Conservation (phyloP, 2,329 filamentous ascomycete species). For the Colletotrichum sp. region DNA sequence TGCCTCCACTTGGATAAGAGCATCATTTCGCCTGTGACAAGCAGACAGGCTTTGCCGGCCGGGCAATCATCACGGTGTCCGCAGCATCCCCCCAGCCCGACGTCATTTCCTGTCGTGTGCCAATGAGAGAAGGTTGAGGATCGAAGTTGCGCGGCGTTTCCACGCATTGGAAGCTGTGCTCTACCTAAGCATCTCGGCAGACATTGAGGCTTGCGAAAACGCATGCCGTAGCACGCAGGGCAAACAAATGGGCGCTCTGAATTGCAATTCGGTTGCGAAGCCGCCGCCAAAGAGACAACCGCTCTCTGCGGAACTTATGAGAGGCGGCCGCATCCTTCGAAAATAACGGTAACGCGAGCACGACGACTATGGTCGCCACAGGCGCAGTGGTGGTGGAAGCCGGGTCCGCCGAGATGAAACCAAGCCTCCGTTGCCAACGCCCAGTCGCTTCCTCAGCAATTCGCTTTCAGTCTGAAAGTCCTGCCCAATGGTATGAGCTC, state of each 20-base stretch:
- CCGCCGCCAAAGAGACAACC: not conserved
- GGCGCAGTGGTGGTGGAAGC: not conserved
- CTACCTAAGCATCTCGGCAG: not conserved
- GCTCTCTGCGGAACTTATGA: not conserved
- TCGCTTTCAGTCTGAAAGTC: not conserved
- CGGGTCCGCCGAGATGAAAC: not conserved
- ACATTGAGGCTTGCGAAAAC: not conserved
- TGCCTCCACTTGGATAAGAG: not conserved
- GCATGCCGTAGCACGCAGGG: not conserved
- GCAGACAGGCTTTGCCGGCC: not conserved
- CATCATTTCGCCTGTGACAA: not conserved
- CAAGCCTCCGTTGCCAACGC: not conserved
- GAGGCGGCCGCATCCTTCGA: not conserved
- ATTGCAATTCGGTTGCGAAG: not conserved
- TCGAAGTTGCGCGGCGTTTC: not conserved
- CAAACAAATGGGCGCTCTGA: not conserved
- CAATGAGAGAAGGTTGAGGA: not conserved
- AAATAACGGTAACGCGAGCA: not conserved
- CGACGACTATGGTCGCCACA: not conserved
- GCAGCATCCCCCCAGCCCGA: not conserved
- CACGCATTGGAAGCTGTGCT: not conserved
- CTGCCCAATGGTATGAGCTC: not conserved
- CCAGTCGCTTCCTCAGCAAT: not conserved
- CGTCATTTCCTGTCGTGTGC: not conserved
- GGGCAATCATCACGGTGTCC: not conserved